phyloP scores from a whole-genome alignment of 345 rosid species.

The Ceriops tagal region DNA sequence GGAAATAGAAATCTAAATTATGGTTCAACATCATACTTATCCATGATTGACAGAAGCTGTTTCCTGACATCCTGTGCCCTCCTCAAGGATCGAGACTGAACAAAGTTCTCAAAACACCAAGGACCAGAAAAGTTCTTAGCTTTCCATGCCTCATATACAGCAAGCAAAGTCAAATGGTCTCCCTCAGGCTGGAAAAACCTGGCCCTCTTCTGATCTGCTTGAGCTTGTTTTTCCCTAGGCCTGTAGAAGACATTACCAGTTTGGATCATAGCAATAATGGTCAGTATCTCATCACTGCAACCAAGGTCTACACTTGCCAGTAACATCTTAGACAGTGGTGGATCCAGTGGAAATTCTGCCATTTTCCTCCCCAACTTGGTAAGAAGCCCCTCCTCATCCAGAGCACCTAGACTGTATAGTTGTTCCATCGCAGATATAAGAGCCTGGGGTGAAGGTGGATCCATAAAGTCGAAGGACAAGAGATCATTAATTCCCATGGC shows the following conservation, averaged over 20 bases:
- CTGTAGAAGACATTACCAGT: slow-evolving; percentile 87
- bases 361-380: slow-evolving; percentile 91
- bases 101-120: slow-evolving; percentile 92
- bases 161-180: slow-evolving; percentile 91
- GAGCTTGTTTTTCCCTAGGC: slow-evolving; percentile 96
- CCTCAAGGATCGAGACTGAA: slow-evolving; percentile 74
- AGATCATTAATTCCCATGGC: slow-evolving; percentile 94
- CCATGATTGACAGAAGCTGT: slow-evolving; percentile 89
- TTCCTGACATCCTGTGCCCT: slow-evolving; percentile 90
- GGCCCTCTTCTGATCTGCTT: slow-evolving; percentile 90
- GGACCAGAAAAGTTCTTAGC: slow-evolving; percentile 84
- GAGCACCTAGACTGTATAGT: slow-evolving; percentile 77
- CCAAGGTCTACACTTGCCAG: slow-evolving; percentile 96
- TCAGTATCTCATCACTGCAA: slow-evolving; percentile 90
- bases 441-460: slow-evolving; percentile 74
- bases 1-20: neutral
- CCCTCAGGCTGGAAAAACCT: slow-evolving; percentile 94
- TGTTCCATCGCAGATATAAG: slow-evolving; percentile 92
- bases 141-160: slow-evolving; percentile 94
- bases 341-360: slow-evolving; percentile 97
- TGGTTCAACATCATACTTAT: slow-evolving; percentile 50
- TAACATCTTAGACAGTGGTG: slow-evolving; percentile 89
- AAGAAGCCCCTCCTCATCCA: slow-evolving; percentile 91
- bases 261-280: slow-evolving; percentile 88
- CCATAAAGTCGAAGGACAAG: slow-evolving; percentile 72